Conservation (phyloP, 2,329 filamentous ascomycete species). For the Exophiala bonariae region DNA sequence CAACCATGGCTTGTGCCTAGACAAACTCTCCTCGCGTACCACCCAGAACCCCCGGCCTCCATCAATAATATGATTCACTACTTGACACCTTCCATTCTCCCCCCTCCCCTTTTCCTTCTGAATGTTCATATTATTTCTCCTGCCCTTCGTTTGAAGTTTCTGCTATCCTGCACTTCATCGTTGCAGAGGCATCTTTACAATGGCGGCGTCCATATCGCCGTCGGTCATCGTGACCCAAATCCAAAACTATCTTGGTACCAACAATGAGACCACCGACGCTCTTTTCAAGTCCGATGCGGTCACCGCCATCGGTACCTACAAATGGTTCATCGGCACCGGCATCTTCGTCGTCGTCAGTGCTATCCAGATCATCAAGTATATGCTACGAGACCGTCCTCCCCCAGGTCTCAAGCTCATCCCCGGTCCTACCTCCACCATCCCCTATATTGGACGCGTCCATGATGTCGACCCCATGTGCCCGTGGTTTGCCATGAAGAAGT, state of each 20-base stretch:
- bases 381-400: constrained; percentile 26
- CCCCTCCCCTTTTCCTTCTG: constrained; percentile 11
- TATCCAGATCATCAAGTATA: constrained; percentile 42
- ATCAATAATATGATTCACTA: background rate
- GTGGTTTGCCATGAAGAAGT: constrained; percentile 31
- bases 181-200: constrained; percentile 13
- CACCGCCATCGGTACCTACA: constrained; percentile 28
- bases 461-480: constrained; percentile 29
- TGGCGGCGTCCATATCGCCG: constrained; percentile 30
- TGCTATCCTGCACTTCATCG: constrained; percentile 11
- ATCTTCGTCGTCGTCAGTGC: constrained; percentile 27
- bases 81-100: no score
- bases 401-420: constrained; percentile 28
- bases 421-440: constrained; percentile 27
- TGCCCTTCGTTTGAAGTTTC: constrained; percentile 12
- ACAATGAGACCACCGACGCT: constrained; percentile 26
- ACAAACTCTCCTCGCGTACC: background rate
- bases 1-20: no score
- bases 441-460: constrained; percentile 29
- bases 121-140: constrained; percentile 11
- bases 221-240: constrained; percentile 32
- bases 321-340: constrained; percentile 29
- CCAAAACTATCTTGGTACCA: constrained; percentile 21
- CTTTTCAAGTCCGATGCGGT: constrained; percentile 28
- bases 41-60: background rate